Percentiles rank a stretch among this genome's conserved stretches.
Conservation (phyloP, 2,329 filamentous ascomycete genomes). For the Monilinia fructigena region DNA sequence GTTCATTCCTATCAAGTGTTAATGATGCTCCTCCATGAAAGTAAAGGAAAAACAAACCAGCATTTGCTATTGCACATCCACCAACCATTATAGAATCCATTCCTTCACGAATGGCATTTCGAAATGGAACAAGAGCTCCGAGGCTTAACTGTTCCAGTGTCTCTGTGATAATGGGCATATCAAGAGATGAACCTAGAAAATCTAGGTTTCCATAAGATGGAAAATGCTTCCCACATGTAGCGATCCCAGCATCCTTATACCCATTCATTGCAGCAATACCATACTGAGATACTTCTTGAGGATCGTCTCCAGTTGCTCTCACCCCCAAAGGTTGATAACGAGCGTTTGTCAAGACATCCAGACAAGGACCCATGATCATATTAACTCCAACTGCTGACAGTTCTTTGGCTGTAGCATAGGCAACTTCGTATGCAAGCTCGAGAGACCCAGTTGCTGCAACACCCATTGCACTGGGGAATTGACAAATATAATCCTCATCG, state of each 20-base stretch:
- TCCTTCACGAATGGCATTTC: constrained; percentile 82
- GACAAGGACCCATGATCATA: constrained; percentile 86
- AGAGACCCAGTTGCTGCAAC: constrained; percentile 87
- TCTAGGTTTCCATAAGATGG: constrained; percentile 94
- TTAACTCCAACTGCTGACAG: constrained; percentile 92
- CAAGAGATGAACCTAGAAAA: constrained; percentile 84
- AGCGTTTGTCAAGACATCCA: constrained; percentile 92
- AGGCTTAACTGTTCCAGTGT: constrained; percentile 88
- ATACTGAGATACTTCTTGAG: constrained; percentile 91
- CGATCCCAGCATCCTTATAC: constrained; percentile 85
- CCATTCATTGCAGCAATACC: constrained; percentile 88
- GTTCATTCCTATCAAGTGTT: constrained; percentile 67
- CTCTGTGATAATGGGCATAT: constrained; percentile 94
- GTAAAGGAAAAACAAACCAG: constrained; percentile 29
- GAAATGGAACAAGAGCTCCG: constrained; percentile 88
- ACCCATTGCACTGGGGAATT: constrained; percentile 97
- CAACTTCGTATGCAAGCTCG: constrained; percentile 83
- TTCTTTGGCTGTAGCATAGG: constrained; percentile 90
- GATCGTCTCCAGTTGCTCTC: constrained; percentile 85
- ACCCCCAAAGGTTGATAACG: constrained; percentile 89
- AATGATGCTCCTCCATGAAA: background rate
- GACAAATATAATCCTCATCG: constrained; percentile 91
- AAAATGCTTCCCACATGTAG: constrained; percentile 93
- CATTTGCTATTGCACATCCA: constrained; percentile 85
- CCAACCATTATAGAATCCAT: constrained; percentile 95